Percentiles rank a stretch among this genome's conserved stretches.
These are phyloP conservation scores for Tetrapisispora nanseiensis DNA, from an alignment of 805 yeast species.

Conservation along the genomic window DNA sequence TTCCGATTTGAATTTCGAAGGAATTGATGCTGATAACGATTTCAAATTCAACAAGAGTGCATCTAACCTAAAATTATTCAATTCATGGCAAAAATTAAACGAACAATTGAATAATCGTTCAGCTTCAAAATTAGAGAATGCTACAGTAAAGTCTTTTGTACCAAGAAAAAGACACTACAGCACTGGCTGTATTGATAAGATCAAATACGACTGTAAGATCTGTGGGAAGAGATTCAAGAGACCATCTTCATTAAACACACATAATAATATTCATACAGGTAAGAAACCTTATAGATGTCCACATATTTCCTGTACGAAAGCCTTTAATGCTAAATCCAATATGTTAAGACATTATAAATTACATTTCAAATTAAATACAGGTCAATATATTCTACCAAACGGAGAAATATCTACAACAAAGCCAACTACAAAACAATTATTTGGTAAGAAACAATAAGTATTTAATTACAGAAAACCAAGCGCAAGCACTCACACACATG, in stretches of 20 bases:
- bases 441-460: not conserved
- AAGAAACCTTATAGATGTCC: constrained; percentile 77
- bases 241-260: constrained; percentile 80
- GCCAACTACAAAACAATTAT: constrained; percentile 14
- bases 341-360: constrained; percentile 25
- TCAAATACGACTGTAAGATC: constrained; percentile 45
- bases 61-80: constrained; percentile 1
- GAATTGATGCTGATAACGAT: not conserved
- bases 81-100: constrained; percentile 1
- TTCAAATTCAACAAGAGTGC: not conserved
- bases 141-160: not conserved
- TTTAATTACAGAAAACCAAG: not conserved
- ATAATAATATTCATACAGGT: constrained; percentile 75
- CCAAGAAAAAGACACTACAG: constrained; percentile 1
- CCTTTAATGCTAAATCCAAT: constrained; percentile 37
- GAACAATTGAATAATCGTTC: not conserved
- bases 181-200: constrained; percentile 3
- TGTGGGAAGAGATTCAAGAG: constrained; percentile 77
- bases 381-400: constrained; percentile 15
- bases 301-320: constrained; percentile 51
- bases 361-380: constrained; percentile 16
- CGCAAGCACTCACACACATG: too few species aligned
- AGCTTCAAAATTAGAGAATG: too few species aligned
- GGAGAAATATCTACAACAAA: constrained; percentile 10
- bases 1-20: not conserved